Base-by-base conservation (phyloP, 192 early-diverging fungal species). In the Linnemannia elongata region DNA sequence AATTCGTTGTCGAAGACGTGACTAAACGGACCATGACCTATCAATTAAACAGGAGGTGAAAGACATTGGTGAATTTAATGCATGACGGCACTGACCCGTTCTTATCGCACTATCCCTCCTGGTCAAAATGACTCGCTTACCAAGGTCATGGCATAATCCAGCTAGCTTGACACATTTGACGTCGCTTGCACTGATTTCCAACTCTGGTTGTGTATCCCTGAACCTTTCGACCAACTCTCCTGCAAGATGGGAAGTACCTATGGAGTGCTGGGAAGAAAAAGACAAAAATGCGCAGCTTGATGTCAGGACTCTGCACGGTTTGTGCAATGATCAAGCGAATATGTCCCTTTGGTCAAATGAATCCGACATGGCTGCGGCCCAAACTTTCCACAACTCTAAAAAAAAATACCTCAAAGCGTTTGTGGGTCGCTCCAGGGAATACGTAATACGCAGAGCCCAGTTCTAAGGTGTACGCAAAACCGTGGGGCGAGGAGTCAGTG, bases 1-100 rank as follows among this genome's bases (percentile, higher is more conserved):
- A 99, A 95, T 73, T 91, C 91, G 77, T 93, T 94, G 81, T 99
- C 98, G 93, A 99, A 99, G 20, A 98, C 90, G 82, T 99, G 98
- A 81, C 95, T 96, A 88, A 96, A 98, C 1, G 97, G 97, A 15
- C 98, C 98, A 88, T 99, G 98, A n/a, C 98, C 95, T 93, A 60
- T 74, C 35, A 20, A 63, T 68, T 30, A 30, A 84, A 36, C 39
- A 35, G 20, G 33, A 49, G 54, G 36, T 69, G 13, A 13, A 20
- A 44, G 24, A 52, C 30, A 82, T 17, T 9, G 20, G 7, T 41
- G 30, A 52, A 44, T 22, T 13, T 66, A 10, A 33, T 33, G 60
- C n/a, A 66, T 66, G n/a, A 44, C n/a, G 36, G 24, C 70, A 27
- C 0, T 42, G 70, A 72, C 44, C 36, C 3, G 36, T 44, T 72